phyloP scores from a whole-genome alignment of 2,329 filamentous ascomycete genomes.

The Westerdykella sp. region DNA sequence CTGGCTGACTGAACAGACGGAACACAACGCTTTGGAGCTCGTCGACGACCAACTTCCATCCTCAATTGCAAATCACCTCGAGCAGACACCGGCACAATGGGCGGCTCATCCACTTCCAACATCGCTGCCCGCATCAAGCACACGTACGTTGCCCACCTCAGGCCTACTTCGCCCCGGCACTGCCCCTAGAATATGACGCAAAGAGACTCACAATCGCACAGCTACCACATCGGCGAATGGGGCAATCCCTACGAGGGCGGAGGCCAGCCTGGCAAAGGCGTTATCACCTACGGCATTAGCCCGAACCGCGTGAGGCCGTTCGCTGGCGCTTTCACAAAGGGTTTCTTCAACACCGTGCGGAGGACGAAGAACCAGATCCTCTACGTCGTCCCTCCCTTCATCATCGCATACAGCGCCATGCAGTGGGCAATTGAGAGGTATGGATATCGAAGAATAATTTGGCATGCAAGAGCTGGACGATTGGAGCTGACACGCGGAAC shows the following conservation, averaged over 20 bases:
- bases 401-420: slow-evolving; percentile 75
- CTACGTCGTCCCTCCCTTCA: slow-evolving; percentile 75
- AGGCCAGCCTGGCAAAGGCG: slow-evolving; percentile 51
- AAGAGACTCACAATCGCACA: slow-evolving; percentile 16
- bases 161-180: neutral
- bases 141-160: neutral
- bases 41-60: neutral
- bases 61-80: neutral
- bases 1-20: neutral
- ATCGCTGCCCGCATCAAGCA: neutral
- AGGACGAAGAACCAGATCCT: slow-evolving; percentile 80
- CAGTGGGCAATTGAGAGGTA: slow-evolving; percentile 90
- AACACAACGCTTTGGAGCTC: neutral
- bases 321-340: slow-evolving; percentile 69
- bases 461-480: neutral
- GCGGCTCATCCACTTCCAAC: neutral
- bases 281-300: slow-evolving; percentile 67
- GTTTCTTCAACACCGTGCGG: slow-evolving; percentile 93
- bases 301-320: slow-evolving; percentile 85
- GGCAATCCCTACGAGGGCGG: slow-evolving; percentile 37
- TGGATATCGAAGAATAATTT: slow-evolving; percentile 3
- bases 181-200: neutral
- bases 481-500: slow-evolving; percentile 4
- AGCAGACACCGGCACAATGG: neutral
- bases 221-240: slow-evolving; percentile 35